A percentile compares a stretch with the other conserved stretches of the same genome.
These are phyloP conservation scores for Tetragonia tetragonoides DNA, from an alignment of 148 eudicot genomes.

Conservation along the genomic window DNA sequence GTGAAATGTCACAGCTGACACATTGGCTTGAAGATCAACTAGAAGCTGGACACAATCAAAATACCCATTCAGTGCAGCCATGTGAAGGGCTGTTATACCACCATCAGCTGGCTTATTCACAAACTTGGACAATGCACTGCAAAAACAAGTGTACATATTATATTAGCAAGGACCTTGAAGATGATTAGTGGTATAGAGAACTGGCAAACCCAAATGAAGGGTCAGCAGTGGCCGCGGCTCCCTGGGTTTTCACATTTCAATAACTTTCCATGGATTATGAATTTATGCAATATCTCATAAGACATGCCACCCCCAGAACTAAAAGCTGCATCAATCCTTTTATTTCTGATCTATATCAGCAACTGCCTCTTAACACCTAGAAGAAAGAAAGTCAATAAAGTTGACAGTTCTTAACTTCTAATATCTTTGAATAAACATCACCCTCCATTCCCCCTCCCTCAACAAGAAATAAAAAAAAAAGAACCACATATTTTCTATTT, in stretches of 20 bases:
- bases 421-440: neutral
- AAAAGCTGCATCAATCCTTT: too few relatives aligned
- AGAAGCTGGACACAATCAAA: conserved; percentile 87
- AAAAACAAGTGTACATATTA: conserved; percentile 17
- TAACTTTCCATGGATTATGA: too few relatives aligned
- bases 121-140: conserved; percentile 82
- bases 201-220: neutral
- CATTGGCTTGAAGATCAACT: conserved; percentile 86
- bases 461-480: too few relatives aligned
- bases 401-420: neutral
- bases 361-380: neutral
- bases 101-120: conserved; percentile 97
- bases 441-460: neutral
- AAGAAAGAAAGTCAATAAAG: neutral
- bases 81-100: conserved; percentile 97
- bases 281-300: too few relatives aligned
- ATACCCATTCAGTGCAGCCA: conserved; percentile 94
- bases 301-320: too few relatives aligned
- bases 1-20: conserved; percentile 85
- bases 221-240: too few relatives aligned
- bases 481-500: too few relatives aligned
- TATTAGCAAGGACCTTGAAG: neutral
- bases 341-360: neutral
- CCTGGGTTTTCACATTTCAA: too few relatives aligned
- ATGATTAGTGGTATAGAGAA: neutral